Conservation (phyloP, 2,329 filamentous ascomycete genomes). For the Cercospora janseana region DNA sequence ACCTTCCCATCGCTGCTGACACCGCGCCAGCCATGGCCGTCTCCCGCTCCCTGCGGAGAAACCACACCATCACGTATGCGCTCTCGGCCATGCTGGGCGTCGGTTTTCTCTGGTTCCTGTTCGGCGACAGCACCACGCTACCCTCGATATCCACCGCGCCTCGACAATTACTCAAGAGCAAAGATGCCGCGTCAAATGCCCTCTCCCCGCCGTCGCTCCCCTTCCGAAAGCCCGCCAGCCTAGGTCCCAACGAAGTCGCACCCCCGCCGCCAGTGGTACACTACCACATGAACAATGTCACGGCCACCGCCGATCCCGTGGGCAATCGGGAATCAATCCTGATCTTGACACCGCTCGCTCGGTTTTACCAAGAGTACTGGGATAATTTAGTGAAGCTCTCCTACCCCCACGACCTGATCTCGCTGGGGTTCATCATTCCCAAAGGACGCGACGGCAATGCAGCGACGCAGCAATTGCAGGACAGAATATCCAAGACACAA, state of each 20-base stretch:
- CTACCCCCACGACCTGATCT: conserved; percentile 94
- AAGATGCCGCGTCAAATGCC: conserved; percentile 62
- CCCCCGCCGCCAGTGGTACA: conserved; percentile 80
- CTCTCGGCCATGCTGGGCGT: conserved; percentile 71
- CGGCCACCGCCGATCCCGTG: conserved; percentile 71
- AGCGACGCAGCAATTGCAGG: conserved; percentile 78
- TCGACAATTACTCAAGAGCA: conserved; percentile 52
- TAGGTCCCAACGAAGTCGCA: conserved; percentile 54
- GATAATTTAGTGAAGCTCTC: conserved; percentile 78
- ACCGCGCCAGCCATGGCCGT: conserved; percentile 50
- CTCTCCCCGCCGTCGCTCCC: conserved; percentile 73
- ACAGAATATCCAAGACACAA: conserved; percentile 81
- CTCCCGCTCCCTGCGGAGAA: conserved; percentile 70
- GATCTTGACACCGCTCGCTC: conserved; percentile 86
- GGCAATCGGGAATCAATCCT: conserved; percentile 81
- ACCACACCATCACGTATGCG: conserved; percentile 71
- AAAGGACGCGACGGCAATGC: conserved; percentile 89
- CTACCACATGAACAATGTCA: conserved; percentile 94
- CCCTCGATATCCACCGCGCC: conserved; percentile 51
- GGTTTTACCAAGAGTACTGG: conserved; percentile 95
- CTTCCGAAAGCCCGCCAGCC: conserved; percentile 64
- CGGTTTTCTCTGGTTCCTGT: conserved; percentile 52
- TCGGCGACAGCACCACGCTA: conserved; percentile 59
- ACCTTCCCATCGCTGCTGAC: not conserved
- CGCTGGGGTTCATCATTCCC: conserved; percentile 91